Evolutionary conservation across 345 rosid genomes (phyloP), one percentile per base, ranked within the genome.

Genomic region (Angophora floribunda): DNA sequence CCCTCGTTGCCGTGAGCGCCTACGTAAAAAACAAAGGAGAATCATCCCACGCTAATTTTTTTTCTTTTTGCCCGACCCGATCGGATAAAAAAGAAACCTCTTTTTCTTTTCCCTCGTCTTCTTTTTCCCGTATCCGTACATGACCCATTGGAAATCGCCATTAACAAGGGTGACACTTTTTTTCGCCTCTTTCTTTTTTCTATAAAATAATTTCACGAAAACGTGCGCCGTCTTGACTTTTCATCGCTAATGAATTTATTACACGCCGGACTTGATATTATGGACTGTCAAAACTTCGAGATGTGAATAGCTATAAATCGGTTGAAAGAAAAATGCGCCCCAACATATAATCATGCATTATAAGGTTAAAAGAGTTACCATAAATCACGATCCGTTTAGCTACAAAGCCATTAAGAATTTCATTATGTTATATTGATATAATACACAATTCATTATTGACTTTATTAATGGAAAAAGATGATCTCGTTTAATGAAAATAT

Each of bases 271-370:
- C 47, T 5, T 11, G 49, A 36, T 36, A 19, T 75, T 9, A 36
- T 36, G 1, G 0, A 36, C 1, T 0, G 7, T 19, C 7, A 4
- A 13, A n/a, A 63, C n/a, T 63, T n/a, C 1, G 9, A 0, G n/a
- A n/a, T 13, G 1, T 5, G 16, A 28, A 3, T 1, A 28, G 0
- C 13, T 13, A n/a, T 5, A 0, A 75, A 1, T 4, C 2, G 6
- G 32, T 16, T 4, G 16, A 7, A 32, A 67, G 9, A 9, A 3
- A 32, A 67, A 22, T n/a, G 45, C 0, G 0, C 12, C 79, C 22
- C 45, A 32, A 67, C 22, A 32, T 9, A 67, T 17, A 7, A 0
- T 3, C 11, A 19, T 16, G 16, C 1, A 32, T 36, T 32, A 16
- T 2, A 32, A 32, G 24, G 12, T 32, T 32, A 70, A 32, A 3